A percentile compares a stretch with the other conserved stretches of the same genome.
These are phyloP conservation scores for Lanmaoa rubissima DNA, from an alignment of 768 basidiomycete species.

Conservation along the genomic window DNA sequence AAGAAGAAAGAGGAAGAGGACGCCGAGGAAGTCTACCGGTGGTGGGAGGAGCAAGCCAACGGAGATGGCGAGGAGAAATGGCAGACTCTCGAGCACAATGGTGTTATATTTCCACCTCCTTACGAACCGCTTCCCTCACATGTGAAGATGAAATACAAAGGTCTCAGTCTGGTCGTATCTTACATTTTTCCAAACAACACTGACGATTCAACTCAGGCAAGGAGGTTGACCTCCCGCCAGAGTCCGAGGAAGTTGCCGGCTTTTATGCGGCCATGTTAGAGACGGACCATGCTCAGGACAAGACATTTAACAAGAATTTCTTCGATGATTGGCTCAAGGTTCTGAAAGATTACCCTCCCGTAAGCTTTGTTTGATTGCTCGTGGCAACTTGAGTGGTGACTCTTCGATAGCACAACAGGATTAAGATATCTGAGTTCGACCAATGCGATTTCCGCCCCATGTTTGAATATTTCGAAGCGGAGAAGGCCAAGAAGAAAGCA, in stretches of 20 bases:
- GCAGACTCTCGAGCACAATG: slow-evolving; percentile 92
- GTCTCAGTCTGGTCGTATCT: slow-evolving; percentile 43
- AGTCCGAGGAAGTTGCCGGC: slow-evolving; percentile 93
- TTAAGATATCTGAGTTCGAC: slow-evolving; percentile 71
- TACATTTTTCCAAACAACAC: slow-evolving; percentile 3
- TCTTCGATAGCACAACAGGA: slow-evolving; percentile 56
- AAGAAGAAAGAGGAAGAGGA: slow-evolving; percentile 59
- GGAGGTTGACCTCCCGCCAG: slow-evolving; percentile 72
- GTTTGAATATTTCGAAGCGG: slow-evolving; percentile 87
- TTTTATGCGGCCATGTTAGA: slow-evolving; percentile 94
- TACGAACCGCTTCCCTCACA: slow-evolving; percentile 80
- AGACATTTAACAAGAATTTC: slow-evolving; percentile 90
- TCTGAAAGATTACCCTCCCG: slow-evolving; percentile 79
- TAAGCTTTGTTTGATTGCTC: slow-evolving; percentile 40
- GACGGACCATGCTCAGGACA: slow-evolving; percentile 88
- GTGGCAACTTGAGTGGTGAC: slow-evolving; percentile 8
- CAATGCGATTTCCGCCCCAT: slow-evolving; percentile 94
- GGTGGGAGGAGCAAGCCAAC: slow-evolving; percentile 82
- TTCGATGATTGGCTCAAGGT: slow-evolving; percentile 86
- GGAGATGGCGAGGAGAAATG: slow-evolving; percentile 84
- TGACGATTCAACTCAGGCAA: slow-evolving; percentile 54
- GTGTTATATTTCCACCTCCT: slow-evolving; percentile 93
- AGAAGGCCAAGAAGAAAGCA: slow-evolving; percentile 91
- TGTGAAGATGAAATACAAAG: slow-evolving; percentile 95
- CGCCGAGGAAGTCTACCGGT: slow-evolving; percentile 69